Evolutionary conservation across 768 basidiomycete species (phyloP), one percentile per base, ranked within the genome.

Genomic region (Strobilomyces dryophilus): DNA sequence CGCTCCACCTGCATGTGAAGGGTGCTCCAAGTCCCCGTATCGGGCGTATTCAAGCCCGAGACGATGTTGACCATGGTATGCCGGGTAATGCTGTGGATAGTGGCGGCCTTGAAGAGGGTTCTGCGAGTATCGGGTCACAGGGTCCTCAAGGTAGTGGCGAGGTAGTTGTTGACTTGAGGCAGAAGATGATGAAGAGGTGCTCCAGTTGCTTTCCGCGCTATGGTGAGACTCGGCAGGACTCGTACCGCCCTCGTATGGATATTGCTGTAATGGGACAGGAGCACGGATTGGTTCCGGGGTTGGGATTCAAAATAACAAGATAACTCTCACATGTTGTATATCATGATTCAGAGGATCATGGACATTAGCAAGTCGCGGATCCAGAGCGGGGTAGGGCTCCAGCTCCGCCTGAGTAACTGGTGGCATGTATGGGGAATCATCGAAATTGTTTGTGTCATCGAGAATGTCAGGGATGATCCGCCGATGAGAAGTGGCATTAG

Each of bases 351-450:
- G 44, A 36, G 54, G 51, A 10, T 49, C 45, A 52, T 60, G 57
- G 29, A 47, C 39, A 47, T 50, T 44, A 24, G 8, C 10, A 17
- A 34, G 8, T 11, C 55, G 54, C 49, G 62, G 57, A 48, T 60
- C 44, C 29, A 52, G 49, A 44, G 55, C 52, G 52, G 59, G 47
- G 47, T 57, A 61, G 34, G 27, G 0, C 8, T 55, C 57, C 21
- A 57, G 58, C 57, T 60, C 54, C 46, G 61, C 44, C 50, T 64
- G 67, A 14, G 45, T 34, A 17, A 34, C 4, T 12, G 64, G 67
- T 41, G 68, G 68, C 37, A 69, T 57, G 40, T 71, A 69, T 0
- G 68, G 69, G 1, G 67, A 8, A 5, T 69, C 69, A 45, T 66
- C 58, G 40, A 63, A 63, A n/a, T 56, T 40, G 17, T 66, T 63